phyloP scores from a whole-genome alignment of 2,329 filamentous ascomycete species.

The Botrytis fragariae region DNA sequence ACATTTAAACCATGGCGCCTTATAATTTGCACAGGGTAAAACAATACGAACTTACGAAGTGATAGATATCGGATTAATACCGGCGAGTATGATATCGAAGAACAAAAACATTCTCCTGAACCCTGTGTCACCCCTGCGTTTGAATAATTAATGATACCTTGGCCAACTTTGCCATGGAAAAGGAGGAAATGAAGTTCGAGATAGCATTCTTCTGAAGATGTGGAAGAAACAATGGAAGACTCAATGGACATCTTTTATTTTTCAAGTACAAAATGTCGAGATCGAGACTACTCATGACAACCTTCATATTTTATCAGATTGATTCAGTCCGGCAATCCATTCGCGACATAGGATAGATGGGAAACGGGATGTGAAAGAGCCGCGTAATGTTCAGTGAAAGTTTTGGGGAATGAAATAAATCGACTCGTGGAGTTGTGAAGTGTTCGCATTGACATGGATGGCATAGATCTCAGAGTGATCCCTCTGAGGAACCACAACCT shows the following conservation, averaged over 20 bases:
- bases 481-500: not conserved
- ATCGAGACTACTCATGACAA: too few species aligned
- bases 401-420: not conserved
- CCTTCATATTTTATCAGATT: not conserved
- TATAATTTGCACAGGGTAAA: not conserved
- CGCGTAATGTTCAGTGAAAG: not conserved
- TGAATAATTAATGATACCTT: not conserved
- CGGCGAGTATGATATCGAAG: not conserved
- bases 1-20: not conserved
- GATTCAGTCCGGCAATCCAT: not conserved
- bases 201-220: not conserved
- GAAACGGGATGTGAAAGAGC: not conserved
- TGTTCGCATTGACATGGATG: not conserved
- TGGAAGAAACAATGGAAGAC: not conserved
- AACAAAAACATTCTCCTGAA: not conserved
- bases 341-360: not conserved
- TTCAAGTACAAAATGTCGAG: too few species aligned
- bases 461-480: not conserved
- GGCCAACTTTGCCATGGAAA: not conserved
- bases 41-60: not conserved
- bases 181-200: not conserved
- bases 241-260: not conserved
- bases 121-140: not conserved
- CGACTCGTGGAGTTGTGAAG: not conserved
- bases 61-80: not conserved